Evolutionary conservation across 345 rosid genomes (phyloP).

Genomic region (Leavenworthia alabamica): DNA sequence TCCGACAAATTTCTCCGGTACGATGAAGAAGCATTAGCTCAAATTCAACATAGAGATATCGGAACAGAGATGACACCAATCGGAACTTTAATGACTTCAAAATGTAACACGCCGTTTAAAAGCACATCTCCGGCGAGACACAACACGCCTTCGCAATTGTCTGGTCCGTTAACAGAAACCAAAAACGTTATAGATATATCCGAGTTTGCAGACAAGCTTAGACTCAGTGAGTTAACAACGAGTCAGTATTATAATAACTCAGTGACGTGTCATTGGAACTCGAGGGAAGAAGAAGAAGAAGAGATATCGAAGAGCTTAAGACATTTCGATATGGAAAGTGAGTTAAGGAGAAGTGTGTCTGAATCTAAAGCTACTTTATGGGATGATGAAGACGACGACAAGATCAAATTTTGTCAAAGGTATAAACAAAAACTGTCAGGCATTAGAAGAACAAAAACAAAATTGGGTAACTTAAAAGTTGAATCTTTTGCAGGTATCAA

Average conservation of each 20-base stretch:
- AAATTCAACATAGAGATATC: slow-evolving; percentile 57
- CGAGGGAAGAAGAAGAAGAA: slow-evolving; percentile 88
- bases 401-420: slow-evolving; percentile 79
- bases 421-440: slow-evolving; percentile 31
- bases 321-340: slow-evolving; percentile 57
- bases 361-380: slow-evolving; percentile 62
- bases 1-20: too few species aligned
- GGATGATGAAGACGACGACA: slow-evolving; percentile 80
- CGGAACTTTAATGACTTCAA: slow-evolving; percentile 71
- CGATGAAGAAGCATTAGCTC: slow-evolving; percentile 21
- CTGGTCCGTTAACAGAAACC: slow-evolving; percentile 64
- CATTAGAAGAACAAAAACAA: not conserved
- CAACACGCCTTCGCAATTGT: slow-evolving; percentile 82
- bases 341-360: slow-evolving; percentile 40
- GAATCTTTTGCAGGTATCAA: slow-evolving; percentile 49
- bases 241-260: slow-evolving; percentile 52
- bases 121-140: slow-evolving; percentile 78
- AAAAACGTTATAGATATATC: slow-evolving; percentile 48
- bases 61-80: slow-evolving; percentile 96
- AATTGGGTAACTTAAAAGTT: not conserved
- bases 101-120: slow-evolving; percentile 68
- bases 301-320: slow-evolving; percentile 81
- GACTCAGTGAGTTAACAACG: slow-evolving; percentile 35
- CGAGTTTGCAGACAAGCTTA: slow-evolving; percentile 61
- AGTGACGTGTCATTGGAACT: slow-evolving; percentile 69